A percentile compares a stretch with the other conserved stretches of the same genome.
phyloP scores from a whole-genome alignment of 2,329 filamentous ascomycete species.

The Penicillium sp. region DNA sequence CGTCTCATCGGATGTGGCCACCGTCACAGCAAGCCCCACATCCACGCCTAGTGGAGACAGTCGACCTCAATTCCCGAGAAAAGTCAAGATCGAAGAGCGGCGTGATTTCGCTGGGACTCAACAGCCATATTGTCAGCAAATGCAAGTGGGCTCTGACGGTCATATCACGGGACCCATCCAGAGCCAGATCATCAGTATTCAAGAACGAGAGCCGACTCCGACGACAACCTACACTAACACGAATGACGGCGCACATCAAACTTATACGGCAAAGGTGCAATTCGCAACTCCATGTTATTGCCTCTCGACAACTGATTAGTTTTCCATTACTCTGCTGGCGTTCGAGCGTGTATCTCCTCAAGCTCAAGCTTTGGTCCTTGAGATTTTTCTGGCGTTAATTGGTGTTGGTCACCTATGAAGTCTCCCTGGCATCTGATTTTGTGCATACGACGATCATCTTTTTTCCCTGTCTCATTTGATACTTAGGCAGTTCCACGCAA shows the following conservation, averaged over 20 bases:
- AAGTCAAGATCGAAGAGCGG: constrained; percentile 62
- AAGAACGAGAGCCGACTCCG: constrained; percentile 33
- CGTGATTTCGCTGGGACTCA: constrained; percentile 41
- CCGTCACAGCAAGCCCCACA: constrained; percentile 15
- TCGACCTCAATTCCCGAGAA: constrained; percentile 45
- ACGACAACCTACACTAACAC: constrained; percentile 28
- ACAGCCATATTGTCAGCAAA: constrained; percentile 59
- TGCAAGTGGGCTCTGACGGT: constrained; percentile 53
- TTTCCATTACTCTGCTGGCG: constrained; percentile 6
- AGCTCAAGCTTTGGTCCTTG: constrained; percentile 11
- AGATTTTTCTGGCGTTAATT: constrained; percentile 16
- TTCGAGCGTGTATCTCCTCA: constrained; percentile 16
- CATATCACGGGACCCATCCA: constrained; percentile 27
- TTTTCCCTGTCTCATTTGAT: constrained; percentile 17
- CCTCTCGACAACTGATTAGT: constrained; percentile 30
- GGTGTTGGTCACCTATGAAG: constrained; percentile 17
- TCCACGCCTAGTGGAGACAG: constrained; percentile 12
- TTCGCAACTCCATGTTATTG: constrained; percentile 35
- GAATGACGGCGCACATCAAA: constrained; percentile 22
- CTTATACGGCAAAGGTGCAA: constrained; percentile 32
- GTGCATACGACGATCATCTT: constrained; percentile 22
- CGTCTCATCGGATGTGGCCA: constrained; percentile 14
- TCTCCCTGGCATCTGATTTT: constrained; percentile 14
- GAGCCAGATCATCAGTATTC: constrained; percentile 26
- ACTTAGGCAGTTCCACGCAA: no score